Evolutionary conservation across 306 rosid species (phyloP), one percentile per base, ranked within the genome.

Genomic region (Lagenaria siceraria): DNA sequence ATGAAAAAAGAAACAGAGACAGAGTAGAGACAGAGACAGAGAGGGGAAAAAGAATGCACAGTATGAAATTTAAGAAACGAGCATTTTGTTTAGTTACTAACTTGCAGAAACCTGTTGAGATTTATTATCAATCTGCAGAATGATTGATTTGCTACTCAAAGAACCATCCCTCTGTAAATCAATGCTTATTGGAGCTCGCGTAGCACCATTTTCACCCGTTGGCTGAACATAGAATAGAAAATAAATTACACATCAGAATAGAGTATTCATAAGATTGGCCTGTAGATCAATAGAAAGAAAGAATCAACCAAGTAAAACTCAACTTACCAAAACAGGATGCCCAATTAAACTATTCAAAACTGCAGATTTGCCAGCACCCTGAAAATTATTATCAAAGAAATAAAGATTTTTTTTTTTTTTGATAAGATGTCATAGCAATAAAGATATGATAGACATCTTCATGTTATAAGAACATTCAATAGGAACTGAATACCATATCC

Each of bases 361-460:
- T 46, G 97, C 99, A 49, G 97, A 95, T 72, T 95, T 95, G 62
- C 99, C 99, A 71, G 97, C 96, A 78, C 99, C 99, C 97, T 95
- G 61, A 31, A 33, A 69, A 84, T 55, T 6, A 14, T 31, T 3
- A 54, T 75, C 53, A 22, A n/a, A 53, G 51, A 75, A 54, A 75
- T 7, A n/a, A 10, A 22, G n/a, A n/a, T 29, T 29, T 29, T 29
- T 29, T 29, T 29, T 29, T 29, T 2, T 29, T 29, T 29, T 1
- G 3, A 29, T 29, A 29, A 29, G 33, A 29, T 29, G 3, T 29
- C 33, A 29, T 2, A 29, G 33, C 2, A 52, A 74, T 6, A 29
- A 8, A 35, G 18, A 29, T 29, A 29, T 29, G 33, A 29, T 29
- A 29, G 33, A 29, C 33, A 29, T 29, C 33, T 29, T 29, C 33